phyloP scores from a whole-genome alignment of 768 basidiomycete species.

The Pholiota microspora region DNA sequence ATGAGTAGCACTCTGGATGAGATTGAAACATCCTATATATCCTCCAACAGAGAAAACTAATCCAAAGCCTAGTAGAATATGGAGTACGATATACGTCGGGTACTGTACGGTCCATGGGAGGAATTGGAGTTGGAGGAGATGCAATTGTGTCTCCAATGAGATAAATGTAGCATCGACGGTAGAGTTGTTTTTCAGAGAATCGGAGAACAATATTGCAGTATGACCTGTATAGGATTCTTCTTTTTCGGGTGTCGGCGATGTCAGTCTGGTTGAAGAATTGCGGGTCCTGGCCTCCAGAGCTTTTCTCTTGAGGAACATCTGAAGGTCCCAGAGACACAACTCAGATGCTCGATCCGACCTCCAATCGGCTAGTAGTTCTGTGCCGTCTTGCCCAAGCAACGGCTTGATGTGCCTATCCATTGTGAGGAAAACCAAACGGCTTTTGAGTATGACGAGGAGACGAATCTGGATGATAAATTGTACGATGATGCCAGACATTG shows the following conservation, averaged over 20 bases:
- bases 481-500: slow-evolving; percentile 1
- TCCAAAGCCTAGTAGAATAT: background rate
- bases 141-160: no score
- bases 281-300: no score
- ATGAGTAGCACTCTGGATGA: background rate
- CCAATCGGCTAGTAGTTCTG: background rate
- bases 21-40: slow-evolving; percentile 13
- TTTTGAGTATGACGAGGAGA: slow-evolving; percentile 10
- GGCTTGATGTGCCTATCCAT: slow-evolving; percentile 5
- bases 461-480: slow-evolving; percentile 11
- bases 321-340: background rate
- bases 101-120: background rate
- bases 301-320: no score
- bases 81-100: background rate
- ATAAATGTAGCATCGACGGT: no score
- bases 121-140: background rate
- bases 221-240: no score
- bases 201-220: no score
- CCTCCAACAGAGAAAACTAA: slow-evolving; percentile 2
- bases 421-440: slow-evolving; percentile 10
- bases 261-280: no score
- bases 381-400: background rate
- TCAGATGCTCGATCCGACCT: background rate
- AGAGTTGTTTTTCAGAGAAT: no score
- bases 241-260: no score